phyloP scores from a whole-genome alignment of 345 rosid genomes.

The Limnanthes douglasii region DNA sequence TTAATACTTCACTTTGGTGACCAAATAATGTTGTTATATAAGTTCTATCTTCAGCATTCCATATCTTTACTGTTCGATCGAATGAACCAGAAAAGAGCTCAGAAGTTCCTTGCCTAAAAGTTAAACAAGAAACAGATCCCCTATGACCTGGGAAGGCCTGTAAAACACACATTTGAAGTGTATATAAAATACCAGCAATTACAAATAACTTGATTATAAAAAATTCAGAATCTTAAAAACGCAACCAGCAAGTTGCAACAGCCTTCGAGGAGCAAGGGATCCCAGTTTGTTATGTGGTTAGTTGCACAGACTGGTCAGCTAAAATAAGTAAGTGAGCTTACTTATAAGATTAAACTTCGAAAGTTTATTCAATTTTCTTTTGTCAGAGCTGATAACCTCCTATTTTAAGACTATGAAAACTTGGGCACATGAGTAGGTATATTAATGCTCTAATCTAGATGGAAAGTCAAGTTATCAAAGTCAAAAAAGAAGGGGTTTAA shows the following conservation, averaged over 20 bases:
- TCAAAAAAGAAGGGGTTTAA: too few relatives aligned
- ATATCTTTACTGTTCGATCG: constrained; percentile 82
- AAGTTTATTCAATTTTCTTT: too few relatives aligned
- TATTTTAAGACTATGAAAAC: too few relatives aligned
- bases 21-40: constrained; percentile 66
- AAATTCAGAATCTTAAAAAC: not conserved
- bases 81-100: constrained; percentile 98
- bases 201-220: constrained; percentile 2
- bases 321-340: too few relatives aligned
- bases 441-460: too few relatives aligned
- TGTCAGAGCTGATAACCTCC: too few relatives aligned
- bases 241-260: not conserved
- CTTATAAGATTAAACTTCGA: too few relatives aligned
- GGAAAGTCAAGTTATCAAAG: too few relatives aligned
- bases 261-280: not conserved
- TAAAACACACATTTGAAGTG: constrained; percentile 5
- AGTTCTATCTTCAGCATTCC: constrained; percentile 89
- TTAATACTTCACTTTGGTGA: constrained; percentile 68
- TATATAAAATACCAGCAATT: constrained; percentile 10
- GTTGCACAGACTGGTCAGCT: too few relatives aligned
- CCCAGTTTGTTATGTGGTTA: not conserved
- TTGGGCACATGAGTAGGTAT: too few relatives aligned
- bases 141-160: constrained; percentile 96
- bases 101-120: constrained; percentile 69
- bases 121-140: constrained; percentile 70